These are phyloP conservation scores for Russula sp. DNA, from an alignment of 768 basidiomycete genomes.

Conservation along the genomic window DNA sequence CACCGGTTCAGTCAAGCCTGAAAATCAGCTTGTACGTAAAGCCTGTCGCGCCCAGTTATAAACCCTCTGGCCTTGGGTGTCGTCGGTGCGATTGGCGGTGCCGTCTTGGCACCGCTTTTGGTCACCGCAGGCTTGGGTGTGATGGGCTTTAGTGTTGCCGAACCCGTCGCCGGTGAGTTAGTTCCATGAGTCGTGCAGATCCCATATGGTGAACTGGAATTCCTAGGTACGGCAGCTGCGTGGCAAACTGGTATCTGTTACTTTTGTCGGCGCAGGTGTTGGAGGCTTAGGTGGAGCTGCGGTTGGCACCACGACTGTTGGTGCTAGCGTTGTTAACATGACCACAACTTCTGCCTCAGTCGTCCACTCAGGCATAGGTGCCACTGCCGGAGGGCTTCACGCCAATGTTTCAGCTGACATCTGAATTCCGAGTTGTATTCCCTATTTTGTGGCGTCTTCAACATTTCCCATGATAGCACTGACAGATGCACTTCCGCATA, in stretches of 20 bases:
- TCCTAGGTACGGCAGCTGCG: neutral
- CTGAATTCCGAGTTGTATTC: too few relatives aligned
- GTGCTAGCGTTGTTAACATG: too few relatives aligned
- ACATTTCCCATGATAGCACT: conserved; percentile 93
- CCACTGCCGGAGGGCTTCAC: neutral
- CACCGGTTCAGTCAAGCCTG: neutral
- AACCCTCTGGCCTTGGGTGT: neutral
- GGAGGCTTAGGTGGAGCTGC: neutral
- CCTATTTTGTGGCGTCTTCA: conserved; percentile 66
- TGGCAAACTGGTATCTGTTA: too few relatives aligned
- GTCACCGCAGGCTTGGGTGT: neutral
- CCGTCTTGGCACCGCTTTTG: neutral
- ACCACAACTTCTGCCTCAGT: too few relatives aligned
- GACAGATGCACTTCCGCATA: conserved; percentile 85
- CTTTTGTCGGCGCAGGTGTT: neutral
- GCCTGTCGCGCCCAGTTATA: neutral
- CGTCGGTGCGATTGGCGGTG: neutral
- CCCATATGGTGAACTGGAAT: neutral
- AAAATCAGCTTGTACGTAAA: neutral
- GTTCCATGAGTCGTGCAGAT: neutral
- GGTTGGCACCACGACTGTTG: too few relatives aligned
- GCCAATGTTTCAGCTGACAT: too few relatives aligned
- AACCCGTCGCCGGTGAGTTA: conserved; percentile 11
- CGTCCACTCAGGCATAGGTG: neutral
- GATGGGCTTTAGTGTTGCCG: conserved; percentile 6